A percentile compares a stretch with the other conserved stretches of the same genome.
Evolutionary conservation across 139 green algal genomes (phyloP).

Genomic region (Protoeuglena noctilucae): DNA sequence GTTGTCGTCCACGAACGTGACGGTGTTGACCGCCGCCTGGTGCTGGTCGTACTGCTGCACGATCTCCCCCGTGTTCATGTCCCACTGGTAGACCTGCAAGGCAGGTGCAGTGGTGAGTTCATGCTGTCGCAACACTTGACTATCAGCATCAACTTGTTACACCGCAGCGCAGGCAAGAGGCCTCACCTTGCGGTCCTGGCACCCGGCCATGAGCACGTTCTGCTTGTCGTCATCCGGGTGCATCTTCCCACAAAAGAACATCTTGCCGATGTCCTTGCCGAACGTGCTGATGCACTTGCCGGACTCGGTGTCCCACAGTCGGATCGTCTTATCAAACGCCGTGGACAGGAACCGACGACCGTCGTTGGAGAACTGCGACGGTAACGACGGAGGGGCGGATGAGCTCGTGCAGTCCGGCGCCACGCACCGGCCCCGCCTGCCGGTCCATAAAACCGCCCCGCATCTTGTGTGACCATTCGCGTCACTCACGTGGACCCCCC

Average conservation of each 20-base stretch:
- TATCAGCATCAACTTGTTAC: no score
- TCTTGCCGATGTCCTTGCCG: conserved; percentile 23
- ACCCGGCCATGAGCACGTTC: conserved; percentile 78
- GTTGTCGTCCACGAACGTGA: conserved; percentile 91
- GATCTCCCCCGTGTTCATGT: conserved; percentile 67
- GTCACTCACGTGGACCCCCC: no score
- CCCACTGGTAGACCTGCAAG: conserved; percentile 85
- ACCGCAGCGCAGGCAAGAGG: no score
- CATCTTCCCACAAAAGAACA: conserved; percentile 72
- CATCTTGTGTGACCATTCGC: no score
- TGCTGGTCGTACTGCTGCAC: conserved; percentile 94
- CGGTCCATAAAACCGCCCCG: no score
- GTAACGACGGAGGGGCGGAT: no score
- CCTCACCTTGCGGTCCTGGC: conserved; percentile 88
- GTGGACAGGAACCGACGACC: conserved; percentile 68
- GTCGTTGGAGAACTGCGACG: conserved; percentile 73
- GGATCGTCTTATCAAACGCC: conserved; percentile 61
- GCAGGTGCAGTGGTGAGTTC: no score
- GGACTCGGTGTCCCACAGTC: conserved; percentile 96
- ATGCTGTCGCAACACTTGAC: no score
- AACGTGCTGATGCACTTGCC: conserved; percentile 42
- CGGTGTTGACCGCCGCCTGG: conserved; percentile 85
- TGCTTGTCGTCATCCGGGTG: conserved; percentile 78
- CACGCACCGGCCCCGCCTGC: no score
- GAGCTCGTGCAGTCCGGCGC: no score